Conservation (phyloP, 805 yeast species). For the Jamesozyma gamospora region DNA sequence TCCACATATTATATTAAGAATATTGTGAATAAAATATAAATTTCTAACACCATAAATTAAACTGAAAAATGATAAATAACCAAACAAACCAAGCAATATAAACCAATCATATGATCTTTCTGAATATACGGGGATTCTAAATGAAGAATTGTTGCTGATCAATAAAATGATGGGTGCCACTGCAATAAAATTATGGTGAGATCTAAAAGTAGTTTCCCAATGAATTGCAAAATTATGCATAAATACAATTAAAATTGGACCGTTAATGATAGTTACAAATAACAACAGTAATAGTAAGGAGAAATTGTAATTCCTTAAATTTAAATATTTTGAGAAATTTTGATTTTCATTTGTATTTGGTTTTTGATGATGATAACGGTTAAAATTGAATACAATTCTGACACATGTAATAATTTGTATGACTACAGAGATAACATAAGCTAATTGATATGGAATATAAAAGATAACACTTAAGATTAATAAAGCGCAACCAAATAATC, state of each 20-base stretch:
- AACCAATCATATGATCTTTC: constrained; percentile 20
- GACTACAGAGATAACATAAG: constrained; percentile 48
- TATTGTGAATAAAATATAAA: constrained; percentile 75
- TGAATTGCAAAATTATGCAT: constrained; percentile 64
- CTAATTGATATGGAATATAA: constrained; percentile 76
- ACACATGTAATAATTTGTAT: constrained; percentile 50
- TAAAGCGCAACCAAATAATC: constrained; percentile 28
- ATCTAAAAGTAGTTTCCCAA: constrained; percentile 78
- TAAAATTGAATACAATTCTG: constrained; percentile 20
- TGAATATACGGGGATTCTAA: constrained; percentile 33
- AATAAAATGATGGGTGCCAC: constrained; percentile 61
- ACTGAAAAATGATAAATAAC: constrained; percentile 50
- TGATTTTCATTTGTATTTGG: not conserved
- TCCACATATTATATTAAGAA: constrained; percentile 55
- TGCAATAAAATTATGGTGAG: constrained; percentile 77
- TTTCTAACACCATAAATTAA: constrained; percentile 69
- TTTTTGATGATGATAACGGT: not conserved
- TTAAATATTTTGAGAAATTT: constrained; percentile 11
- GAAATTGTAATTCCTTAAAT: constrained; percentile 48
- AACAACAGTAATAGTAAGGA: constrained; percentile 57
- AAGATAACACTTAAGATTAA: constrained; percentile 42
- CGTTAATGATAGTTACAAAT: constrained; percentile 70
- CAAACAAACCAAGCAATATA: constrained; percentile 32
- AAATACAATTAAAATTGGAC: constrained; percentile 73
- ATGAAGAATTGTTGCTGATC: constrained; percentile 45